A percentile compares a stretch with the other conserved stretches of the same genome.
Conservation (phyloP, 306 rosid genomes). For the Morella rubra region DNA sequence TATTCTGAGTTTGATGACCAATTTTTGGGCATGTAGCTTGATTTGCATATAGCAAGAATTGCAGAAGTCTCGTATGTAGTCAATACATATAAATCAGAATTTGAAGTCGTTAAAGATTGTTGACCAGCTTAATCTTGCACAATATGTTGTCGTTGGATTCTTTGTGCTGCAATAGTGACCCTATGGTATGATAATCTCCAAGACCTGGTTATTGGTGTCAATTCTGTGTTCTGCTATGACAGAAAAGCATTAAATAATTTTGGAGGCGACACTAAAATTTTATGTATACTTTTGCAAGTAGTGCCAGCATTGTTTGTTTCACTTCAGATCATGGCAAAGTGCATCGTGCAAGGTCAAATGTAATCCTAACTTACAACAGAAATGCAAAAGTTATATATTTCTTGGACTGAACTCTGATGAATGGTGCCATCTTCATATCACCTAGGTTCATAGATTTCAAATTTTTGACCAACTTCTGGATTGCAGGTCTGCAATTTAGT, state of each 20-base stretch:
- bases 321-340: neutral
- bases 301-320: neutral
- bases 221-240: neutral
- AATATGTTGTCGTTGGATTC: neutral
- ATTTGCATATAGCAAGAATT: neutral
- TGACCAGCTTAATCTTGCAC: neutral
- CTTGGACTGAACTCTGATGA: neutral
- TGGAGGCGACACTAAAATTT: neutral
- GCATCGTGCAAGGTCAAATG: neutral
- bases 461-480: too few relatives aligned
- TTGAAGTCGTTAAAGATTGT: neutral
- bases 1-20: neutral
- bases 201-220: neutral
- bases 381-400: neutral
- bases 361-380: neutral
- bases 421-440: neutral
- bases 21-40: neutral
- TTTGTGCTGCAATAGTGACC: neutral
- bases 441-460: neutral
- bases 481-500: neutral
- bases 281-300: neutral
- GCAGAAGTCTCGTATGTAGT: neutral
- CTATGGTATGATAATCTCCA: neutral
- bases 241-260: neutral
- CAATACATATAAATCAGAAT: neutral